These are phyloP conservation scores for Phytophthora sp. DNA, from an alignment of 352 stramenopile genomes.

Conservation along the genomic window DNA sequence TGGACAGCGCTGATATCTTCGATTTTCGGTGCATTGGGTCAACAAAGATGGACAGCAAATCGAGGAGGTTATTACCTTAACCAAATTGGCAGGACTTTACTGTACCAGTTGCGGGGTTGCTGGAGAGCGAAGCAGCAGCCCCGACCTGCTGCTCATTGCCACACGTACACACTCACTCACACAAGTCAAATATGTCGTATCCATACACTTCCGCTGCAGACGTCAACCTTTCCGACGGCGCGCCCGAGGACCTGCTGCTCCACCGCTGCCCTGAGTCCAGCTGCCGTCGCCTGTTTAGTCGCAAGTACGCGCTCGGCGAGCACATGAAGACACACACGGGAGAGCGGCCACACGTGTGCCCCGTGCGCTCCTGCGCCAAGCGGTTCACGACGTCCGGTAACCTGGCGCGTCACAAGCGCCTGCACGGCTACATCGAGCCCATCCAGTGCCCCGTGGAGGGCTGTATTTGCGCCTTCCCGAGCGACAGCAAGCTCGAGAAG, in stretches of 20 bases:
- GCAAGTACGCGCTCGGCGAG: slow-evolving; percentile 58
- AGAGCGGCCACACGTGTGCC: slow-evolving; percentile 57
- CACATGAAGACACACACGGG: slow-evolving; percentile 66
- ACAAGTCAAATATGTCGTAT: too few relatives aligned
- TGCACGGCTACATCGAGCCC: slow-evolving; percentile 51
- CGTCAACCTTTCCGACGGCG: background rate
- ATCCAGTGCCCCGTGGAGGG: slow-evolving; percentile 44
- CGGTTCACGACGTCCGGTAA: slow-evolving; percentile 65
- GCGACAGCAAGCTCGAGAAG: slow-evolving; percentile 57
- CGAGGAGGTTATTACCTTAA: too few relatives aligned
- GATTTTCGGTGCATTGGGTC: slow-evolving; percentile 7
- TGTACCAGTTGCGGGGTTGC: slow-evolving; percentile 28
- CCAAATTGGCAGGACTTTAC: too few relatives aligned
- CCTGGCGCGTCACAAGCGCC: slow-evolving; percentile 56
- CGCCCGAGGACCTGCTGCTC: slow-evolving; percentile 24
- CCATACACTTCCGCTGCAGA: slow-evolving; percentile 9
- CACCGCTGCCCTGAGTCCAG: slow-evolving; percentile 36
- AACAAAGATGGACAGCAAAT: slow-evolving; percentile 21
- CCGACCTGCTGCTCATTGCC: slow-evolving; percentile 5
- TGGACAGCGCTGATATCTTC: slow-evolving; percentile 12
- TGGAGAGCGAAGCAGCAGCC: slow-evolving; percentile 1
- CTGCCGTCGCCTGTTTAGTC: slow-evolving; percentile 43
- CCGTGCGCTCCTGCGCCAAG: slow-evolving; percentile 48
- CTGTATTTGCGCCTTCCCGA: slow-evolving; percentile 46
- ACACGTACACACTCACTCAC: slow-evolving; percentile 1